Percentiles rank a stretch among this genome's conserved stretches.
These are phyloP conservation scores for Bjerkandera adusta DNA, from an alignment of 1,284 basidiomycete genomes.

Conservation along the genomic window DNA sequence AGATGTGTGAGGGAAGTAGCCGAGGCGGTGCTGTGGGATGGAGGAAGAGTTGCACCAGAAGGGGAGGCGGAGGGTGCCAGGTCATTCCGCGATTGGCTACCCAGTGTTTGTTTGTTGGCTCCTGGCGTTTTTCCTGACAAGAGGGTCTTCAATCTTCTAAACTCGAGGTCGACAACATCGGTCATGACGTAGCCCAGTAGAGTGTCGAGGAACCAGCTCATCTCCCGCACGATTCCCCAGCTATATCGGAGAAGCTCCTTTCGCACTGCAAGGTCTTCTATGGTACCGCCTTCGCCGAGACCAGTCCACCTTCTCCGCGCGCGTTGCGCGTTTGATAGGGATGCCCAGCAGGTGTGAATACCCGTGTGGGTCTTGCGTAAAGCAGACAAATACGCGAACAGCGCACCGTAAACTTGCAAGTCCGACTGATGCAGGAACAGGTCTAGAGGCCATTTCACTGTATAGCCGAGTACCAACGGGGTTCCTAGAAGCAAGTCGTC, in stretches of 20 bases:
- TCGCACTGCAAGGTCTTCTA: constrained; percentile 62
- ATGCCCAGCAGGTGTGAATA: constrained; percentile 80
- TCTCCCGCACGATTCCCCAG: constrained; percentile 83
- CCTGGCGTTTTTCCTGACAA: constrained; percentile 32
- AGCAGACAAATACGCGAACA: constrained; percentile 84
- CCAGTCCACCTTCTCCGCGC: constrained; percentile 83
- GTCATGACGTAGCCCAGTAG: constrained; percentile 83
- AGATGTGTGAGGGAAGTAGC: constrained; percentile 37
- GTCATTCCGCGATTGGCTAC: constrained; percentile 12
- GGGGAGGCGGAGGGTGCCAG: constrained; percentile 12
- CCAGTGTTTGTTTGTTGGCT: constrained; percentile 22
- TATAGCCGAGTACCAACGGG: constrained; percentile 65
- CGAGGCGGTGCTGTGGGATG: constrained; percentile 24
- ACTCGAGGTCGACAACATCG: constrained; percentile 88
- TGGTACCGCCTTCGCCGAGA: constrained; percentile 81
- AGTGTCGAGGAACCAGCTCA: constrained; percentile 90
- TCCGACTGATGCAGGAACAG: constrained; percentile 82
- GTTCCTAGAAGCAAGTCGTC: constrained; percentile 80
- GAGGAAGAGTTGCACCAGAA: constrained; percentile 16
- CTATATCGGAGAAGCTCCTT: constrained; percentile 69
- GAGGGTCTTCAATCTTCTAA: constrained; percentile 60
- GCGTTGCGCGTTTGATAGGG: constrained; percentile 80
- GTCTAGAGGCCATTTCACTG: constrained; percentile 83
- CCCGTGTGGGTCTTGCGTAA: constrained; percentile 80
- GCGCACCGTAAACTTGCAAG: constrained; percentile 67